These are phyloP conservation scores for Phytopythium mirpurense DNA, from an alignment of 352 stramenopile genomes.

Conservation along the genomic window DNA sequence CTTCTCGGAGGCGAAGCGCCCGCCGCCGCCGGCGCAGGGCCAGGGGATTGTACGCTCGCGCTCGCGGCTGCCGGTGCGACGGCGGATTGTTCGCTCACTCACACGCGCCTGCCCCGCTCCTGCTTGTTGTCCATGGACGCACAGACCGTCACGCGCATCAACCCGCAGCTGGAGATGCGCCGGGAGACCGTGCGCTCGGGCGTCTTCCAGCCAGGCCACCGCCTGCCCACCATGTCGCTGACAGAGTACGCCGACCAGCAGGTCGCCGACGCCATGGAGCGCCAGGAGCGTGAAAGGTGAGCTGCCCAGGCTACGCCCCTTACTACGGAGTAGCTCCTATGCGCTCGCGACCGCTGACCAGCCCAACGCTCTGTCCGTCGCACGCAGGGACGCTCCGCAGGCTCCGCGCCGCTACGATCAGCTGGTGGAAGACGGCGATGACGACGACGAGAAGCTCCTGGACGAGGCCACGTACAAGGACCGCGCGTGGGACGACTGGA, in stretches of 20 bases:
- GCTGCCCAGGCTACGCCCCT: no score
- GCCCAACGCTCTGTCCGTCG: slow-evolving; percentile 7
- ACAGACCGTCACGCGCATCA: slow-evolving; percentile 81
- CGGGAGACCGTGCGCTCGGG: slow-evolving; percentile 78
- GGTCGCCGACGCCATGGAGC: slow-evolving; percentile 81
- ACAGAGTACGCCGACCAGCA: slow-evolving; percentile 91
- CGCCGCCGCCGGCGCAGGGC: slow-evolving; percentile 48
- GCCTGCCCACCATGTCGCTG: slow-evolving; percentile 94
- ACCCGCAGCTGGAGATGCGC: slow-evolving; percentile 83
- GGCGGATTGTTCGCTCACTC: not conserved
- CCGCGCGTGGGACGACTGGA: slow-evolving; percentile 96
- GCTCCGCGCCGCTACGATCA: slow-evolving; percentile 90
- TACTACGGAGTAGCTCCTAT: no score
- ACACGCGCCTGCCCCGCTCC: no score
- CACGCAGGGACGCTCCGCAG: slow-evolving; percentile 42
- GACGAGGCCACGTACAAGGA: slow-evolving; percentile 92
- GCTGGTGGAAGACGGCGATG: slow-evolving; percentile 91
- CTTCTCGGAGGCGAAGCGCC: slow-evolving; percentile 64
- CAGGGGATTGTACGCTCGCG: slow-evolving; percentile 71
- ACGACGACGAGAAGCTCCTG: slow-evolving; percentile 91
- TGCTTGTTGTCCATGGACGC: slow-evolving; percentile 1
- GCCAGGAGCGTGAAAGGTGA: slow-evolving; percentile 68
- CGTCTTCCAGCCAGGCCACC: slow-evolving; percentile 95
- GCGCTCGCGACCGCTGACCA: not conserved
- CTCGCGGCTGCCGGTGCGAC: not conserved